Conservation (phyloP, 345 rosid species). For the Angophora floribunda region DNA sequence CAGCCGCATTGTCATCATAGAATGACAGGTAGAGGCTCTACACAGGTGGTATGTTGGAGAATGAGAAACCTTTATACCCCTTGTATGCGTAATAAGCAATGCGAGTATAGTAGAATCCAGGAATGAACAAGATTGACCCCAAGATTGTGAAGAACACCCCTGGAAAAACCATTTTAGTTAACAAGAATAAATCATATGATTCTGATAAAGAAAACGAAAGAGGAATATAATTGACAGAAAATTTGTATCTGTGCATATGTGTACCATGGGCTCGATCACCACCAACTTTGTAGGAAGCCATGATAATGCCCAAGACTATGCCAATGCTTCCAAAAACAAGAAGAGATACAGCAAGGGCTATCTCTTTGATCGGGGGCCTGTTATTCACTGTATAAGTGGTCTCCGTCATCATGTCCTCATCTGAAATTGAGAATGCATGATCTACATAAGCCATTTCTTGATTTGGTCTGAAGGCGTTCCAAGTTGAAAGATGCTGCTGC, state of each 20-base stretch:
- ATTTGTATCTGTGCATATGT: background rate
- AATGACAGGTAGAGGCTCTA: background rate
- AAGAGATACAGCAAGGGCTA: slow-evolving; percentile 76
- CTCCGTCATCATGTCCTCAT: slow-evolving; percentile 85
- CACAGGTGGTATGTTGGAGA: slow-evolving; percentile 87
- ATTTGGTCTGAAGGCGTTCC: background rate
- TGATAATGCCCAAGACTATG: slow-evolving; percentile 56
- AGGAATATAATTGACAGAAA: slow-evolving; percentile 9
- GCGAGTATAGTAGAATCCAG: slow-evolving; percentile 90
- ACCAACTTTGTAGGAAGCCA: slow-evolving; percentile 72
- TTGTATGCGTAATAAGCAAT: slow-evolving; percentile 93
- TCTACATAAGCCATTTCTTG: slow-evolving; percentile 83
- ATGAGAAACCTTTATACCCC: slow-evolving; percentile 96
- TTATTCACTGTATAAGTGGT: slow-evolving; percentile 57
- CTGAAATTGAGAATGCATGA: slow-evolving; percentile 90
- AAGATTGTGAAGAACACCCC: slow-evolving; percentile 84
- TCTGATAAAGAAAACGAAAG: background rate
- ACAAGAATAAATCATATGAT: background rate
- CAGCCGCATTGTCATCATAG: background rate
- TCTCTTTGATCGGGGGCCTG: slow-evolving; percentile 89
- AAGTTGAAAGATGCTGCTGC: background rate
- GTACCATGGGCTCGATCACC: slow-evolving; percentile 87
- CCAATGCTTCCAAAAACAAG: slow-evolving; percentile 80
- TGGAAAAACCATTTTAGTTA: slow-evolving; percentile 8
- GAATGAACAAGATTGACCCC: slow-evolving; percentile 81